Conservation (phyloP, 441 rosid genomes). For the Syzygium malaccense region DNA sequence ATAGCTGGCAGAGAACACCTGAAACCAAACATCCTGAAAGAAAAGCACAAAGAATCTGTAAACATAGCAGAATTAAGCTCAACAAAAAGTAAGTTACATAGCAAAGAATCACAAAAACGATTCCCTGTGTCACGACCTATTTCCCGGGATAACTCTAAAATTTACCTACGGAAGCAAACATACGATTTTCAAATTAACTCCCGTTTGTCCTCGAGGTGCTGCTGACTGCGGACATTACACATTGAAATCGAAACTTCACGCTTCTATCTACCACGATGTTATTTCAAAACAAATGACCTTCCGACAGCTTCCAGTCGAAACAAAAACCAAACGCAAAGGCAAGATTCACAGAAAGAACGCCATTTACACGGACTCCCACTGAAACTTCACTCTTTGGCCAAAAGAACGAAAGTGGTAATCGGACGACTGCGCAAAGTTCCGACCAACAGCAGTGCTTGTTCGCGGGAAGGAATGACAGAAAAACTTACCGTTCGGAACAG, state of each 20-base stretch:
- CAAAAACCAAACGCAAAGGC: not conserved
- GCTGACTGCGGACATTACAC: not conserved
- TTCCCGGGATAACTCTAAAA: not conserved
- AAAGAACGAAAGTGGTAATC: not conserved
- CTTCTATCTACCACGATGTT: not conserved
- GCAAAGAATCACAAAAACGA: not conserved
- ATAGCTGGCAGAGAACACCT: conserved; percentile 39
- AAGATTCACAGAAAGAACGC: not conserved
- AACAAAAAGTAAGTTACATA: not conserved
- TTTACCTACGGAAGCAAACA: not conserved
- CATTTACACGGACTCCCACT: not conserved
- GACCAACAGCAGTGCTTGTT: not conserved
- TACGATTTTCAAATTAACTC: not conserved
- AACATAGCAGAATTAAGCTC: not conserved
- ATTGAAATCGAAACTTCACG: not conserved
- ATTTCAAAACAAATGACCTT: not conserved
- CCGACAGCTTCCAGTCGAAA: not conserved
- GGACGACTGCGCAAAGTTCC: not conserved
- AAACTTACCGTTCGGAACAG: not conserved
- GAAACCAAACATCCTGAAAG: conserved; percentile 53
- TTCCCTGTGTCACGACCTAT: not conserved
- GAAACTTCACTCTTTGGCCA: not conserved
- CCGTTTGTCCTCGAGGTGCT: not conserved
- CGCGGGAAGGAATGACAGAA: not conserved
- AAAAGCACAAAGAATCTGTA: not conserved